A percentile compares a stretch with the other conserved stretches of the same genome.
Evolutionary conservation across 805 yeast species (phyloP).

Genomic region (Candida multigemmis): DNA sequence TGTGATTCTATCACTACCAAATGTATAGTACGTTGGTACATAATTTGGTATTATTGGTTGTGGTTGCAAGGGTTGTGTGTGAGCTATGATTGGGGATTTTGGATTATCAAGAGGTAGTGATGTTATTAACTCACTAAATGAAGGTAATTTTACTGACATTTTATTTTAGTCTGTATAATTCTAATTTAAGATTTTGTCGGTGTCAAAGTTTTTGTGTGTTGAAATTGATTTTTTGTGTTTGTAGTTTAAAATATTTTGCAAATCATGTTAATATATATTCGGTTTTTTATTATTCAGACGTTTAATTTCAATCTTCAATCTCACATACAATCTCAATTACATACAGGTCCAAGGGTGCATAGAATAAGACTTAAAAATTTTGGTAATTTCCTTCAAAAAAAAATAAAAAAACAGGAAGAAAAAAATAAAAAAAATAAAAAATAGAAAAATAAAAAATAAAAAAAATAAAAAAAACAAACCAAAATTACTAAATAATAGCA

Average conservation of each 20-base stretch:
- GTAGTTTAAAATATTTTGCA: background rate
- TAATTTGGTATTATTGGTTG: slow-evolving; percentile 6
- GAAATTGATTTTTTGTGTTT: background rate
- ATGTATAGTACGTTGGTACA: slow-evolving; percentile 2
- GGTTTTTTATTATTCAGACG: background rate
- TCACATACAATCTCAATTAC: background rate
- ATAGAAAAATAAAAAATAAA: background rate
- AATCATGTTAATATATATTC: background rate
- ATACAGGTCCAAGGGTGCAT: background rate
- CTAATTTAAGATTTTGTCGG: slow-evolving; percentile 1
- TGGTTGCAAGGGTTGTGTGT: background rate
- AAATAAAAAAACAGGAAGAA: slow-evolving; percentile 1
- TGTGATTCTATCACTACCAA: slow-evolving; percentile 4
- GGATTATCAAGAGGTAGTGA: slow-evolving; percentile 15
- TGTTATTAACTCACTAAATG: slow-evolving; percentile 23
- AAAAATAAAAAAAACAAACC: slow-evolving; percentile 1
- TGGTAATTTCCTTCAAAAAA: slow-evolving; percentile 1
- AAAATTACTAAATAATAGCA: too few species aligned
- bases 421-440: background rate
- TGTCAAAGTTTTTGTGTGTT: background rate
- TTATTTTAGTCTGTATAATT: slow-evolving; percentile 9
- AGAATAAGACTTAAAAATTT: background rate
- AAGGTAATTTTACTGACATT: slow-evolving; percentile 15
- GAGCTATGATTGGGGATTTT: slow-evolving; percentile 1
- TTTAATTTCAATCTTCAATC: too few species aligned